Percentiles rank a stretch among this genome's conserved stretches.
Conservation (phyloP, 2,329 filamentous ascomycete species). For the Neopestalotiopsis rosae region DNA sequence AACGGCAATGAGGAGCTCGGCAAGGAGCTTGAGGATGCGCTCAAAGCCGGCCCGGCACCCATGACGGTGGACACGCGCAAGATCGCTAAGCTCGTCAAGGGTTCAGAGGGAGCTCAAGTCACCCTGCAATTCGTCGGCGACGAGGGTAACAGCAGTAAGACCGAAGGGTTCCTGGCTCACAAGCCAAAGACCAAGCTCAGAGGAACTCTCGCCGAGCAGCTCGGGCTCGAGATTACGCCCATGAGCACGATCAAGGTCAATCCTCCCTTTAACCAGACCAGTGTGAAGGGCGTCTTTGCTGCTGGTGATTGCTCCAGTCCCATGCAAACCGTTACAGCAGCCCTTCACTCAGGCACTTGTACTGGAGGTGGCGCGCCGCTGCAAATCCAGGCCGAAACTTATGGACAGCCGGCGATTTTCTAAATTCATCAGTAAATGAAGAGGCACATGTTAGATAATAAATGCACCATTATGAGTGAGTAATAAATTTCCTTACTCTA, state of each 20-base stretch:
- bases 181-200: constrained; percentile 21
- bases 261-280: constrained; percentile 20
- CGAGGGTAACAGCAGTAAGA: constrained; percentile 3
- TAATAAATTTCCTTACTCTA: too few relatives aligned
- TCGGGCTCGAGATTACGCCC: constrained; percentile 21
- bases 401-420: not conserved
- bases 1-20: not conserved
- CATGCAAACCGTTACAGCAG: not conserved
- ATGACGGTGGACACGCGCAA: not conserved
- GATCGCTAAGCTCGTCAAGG: not conserved
- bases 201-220: constrained; percentile 20
- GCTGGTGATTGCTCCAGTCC: not conserved
- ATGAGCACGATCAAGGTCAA: constrained; percentile 11
- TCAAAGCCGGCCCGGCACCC: not conserved
- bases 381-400: not conserved
- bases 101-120: not conserved
- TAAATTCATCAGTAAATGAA: not conserved
- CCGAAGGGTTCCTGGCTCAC: constrained; percentile 23
- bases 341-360: not conserved
- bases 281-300: constrained; percentile 21
- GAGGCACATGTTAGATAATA: too few relatives aligned
- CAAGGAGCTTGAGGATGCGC: not conserved
- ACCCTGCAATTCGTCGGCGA: not conserved
- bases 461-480: too few relatives aligned
- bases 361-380: not conserved